Evolutionary conservation across 2,329 filamentous ascomycete species (phyloP), one percentile per base, ranked within the genome.

Genomic region (Aspergillus brasiliensis): DNA sequence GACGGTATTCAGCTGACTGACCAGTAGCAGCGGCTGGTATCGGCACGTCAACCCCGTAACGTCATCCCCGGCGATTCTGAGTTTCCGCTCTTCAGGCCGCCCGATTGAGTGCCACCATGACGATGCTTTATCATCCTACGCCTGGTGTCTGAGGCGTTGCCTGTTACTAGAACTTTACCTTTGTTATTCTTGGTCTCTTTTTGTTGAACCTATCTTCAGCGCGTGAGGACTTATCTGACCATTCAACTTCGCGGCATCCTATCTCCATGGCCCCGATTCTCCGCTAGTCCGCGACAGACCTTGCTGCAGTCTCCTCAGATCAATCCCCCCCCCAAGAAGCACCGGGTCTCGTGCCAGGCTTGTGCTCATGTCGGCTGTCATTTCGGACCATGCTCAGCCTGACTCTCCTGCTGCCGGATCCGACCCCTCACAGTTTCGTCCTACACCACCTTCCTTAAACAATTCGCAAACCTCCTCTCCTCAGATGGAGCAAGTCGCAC

Each of bases 401-500:
- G 66, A 67, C 49, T 60, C 62, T 21, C 56, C 61, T 31, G 38
- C 58, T 49, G n/a, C 59, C 37, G 31, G 60, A 46, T 19, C 58
- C 49, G 46, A 60, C 51, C 51, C 62, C 54, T 37, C 56, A 23
- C 51, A 64, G 27, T 54, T 51, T 47, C 55, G 49, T 37, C 38
- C 56, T 42, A 42, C 58, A 49, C 61, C 51, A 60, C 56, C 65
- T 51, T 64, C 69, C 47, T 53, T 61, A 25, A 58, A 57, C 60
- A 34, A 34, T 34, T 44, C 63, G 53, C 67, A 65, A 23, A 62
- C 64, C 25, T 61, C 60, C 57, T 52, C 58, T 57, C 55, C 57
- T 60, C 67, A 66, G 65, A 75, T 75, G 75, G 73, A 74, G 64
- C 67, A 68, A 53, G 67, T 66, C 58, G 63, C 69, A 62, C 69